phyloP scores from a whole-genome alignment of 345 rosid genomes.

The Boechera divaricarpa region DNA sequence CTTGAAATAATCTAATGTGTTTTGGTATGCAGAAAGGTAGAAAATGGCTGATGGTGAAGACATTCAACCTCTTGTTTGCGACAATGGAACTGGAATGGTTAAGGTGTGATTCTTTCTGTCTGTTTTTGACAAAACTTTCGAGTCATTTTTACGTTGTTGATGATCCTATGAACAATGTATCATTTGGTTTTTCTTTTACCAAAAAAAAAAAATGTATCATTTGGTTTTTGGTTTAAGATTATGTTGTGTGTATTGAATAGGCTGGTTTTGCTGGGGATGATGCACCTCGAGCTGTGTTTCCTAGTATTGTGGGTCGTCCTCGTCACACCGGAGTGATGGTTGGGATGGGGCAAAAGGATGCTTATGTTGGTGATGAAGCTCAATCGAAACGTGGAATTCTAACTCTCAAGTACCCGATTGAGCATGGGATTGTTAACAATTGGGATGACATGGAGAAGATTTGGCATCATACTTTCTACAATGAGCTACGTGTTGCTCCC shows the following conservation, averaged over 20 bases:
- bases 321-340: slow-evolving; percentile 97
- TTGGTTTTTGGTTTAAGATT: neutral
- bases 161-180: slow-evolving; percentile 26
- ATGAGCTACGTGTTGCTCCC: slow-evolving; percentile 96
- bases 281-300: slow-evolving; percentile 90
- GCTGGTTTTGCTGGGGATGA: slow-evolving; percentile 99
- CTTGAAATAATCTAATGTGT: neutral
- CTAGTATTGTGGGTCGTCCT: slow-evolving; percentile 92
- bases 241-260: slow-evolving; percentile 43
- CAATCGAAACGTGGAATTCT: slow-evolving; percentile 76
- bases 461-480: slow-evolving; percentile 95
- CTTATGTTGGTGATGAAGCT: slow-evolving; percentile 92
- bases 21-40: slow-evolving; percentile 33
- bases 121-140: neutral
- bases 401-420: slow-evolving; percentile 83
- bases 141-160: neutral
- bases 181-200: neutral
- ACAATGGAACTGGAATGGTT: slow-evolving; percentile 81
- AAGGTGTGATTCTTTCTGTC: slow-evolving; percentile 47
- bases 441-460: slow-evolving; percentile 99
- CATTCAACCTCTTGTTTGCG: slow-evolving; percentile 76
- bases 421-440: slow-evolving; percentile 93
- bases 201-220: slow-evolving; percentile 2
- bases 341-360: slow-evolving; percentile 87
- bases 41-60: slow-evolving; percentile 93